Base-by-base conservation (phyloP, 768 basidiomycete species). In the Suillus clintonianus region DNA sequence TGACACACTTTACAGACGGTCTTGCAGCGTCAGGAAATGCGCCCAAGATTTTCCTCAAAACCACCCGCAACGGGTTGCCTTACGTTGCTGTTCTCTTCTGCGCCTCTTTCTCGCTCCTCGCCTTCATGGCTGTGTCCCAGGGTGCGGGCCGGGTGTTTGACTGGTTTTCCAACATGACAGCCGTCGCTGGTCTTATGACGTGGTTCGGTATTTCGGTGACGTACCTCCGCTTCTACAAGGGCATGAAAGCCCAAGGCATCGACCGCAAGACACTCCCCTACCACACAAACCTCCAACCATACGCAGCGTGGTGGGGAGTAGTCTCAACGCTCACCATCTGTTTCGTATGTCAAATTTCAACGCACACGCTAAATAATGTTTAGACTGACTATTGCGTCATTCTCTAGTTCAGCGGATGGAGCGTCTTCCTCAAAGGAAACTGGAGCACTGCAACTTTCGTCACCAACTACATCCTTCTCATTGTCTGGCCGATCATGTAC, bases 181-280 rank as follows among this genome's bases (percentile, higher is more conserved):
- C 92, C 45, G 75, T 85, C 45, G 79, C 83, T 37, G 87, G 87
- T n/a, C 79, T 95, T 30, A 82, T 92, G 80, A 90, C 90, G 5
- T 95, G 93, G 93, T 87, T 87, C 64, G 89, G 87, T 59, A 94
- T 95, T 72, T 82, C 79, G 60, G 42, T 93, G 60, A 90, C 89
- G 15, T 94, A 92, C 72, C 66, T 92, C 60, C 89, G 95, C 55
- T 98, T 97, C 83, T 83, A 94, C 75, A 74, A 82, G n/a, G 97
- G 95, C 63, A 71, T 91, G 78, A 89, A 89, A 72, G 86, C 72
- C 3, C 97, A 98, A 72, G 92, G 92, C 13, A 85, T 89, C 69
- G 83, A 91, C 70, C 84, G 96, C 53, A 77, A 60, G 15, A 83
- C 77, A 6, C 82, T 98, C 5, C 95, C 96, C 0, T 98, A 86